Base-by-base conservation (phyloP, 495 filamentous ascomycete genomes). In the Annulohypoxylon nitens region DNA sequence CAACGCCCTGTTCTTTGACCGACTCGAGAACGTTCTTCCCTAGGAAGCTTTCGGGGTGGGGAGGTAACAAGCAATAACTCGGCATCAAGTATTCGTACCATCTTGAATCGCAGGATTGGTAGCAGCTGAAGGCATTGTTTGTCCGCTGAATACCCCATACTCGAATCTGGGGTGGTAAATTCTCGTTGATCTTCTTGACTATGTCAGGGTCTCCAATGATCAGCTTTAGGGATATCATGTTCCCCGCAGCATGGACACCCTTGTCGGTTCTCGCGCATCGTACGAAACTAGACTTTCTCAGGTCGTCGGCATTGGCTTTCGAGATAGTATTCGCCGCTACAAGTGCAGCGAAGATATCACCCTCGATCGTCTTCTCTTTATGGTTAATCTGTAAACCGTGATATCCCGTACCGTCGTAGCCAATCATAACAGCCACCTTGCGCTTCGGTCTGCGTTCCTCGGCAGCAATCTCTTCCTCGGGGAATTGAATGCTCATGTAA, bases 71-170 rank as follows among this genome's bases (percentile, higher is more conserved):
- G 61, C 90, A 91, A 78, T 97, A 92, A 26, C 91, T 93, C 8
- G 96, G 96, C 79, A 99, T 93, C 43, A 99, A 84, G 77, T 98
- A 99, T 78, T 99, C 96, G 81, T 99, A 99, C 79, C 93, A 93
- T 61, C 96, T 88, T 10, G 93, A 97, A 76, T 98, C 96, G 76
- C 95, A 97, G 45, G 93, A 85, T 74, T 96, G 90, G 78, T 99
- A 98, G 79, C 91, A 92, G 79, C 90, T 97, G 85, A 98, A 99
- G 61, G 90, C 86, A 62, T 91, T 92, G 73, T 88, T 93, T 1
- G 95, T 95, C 20, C 92, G 84, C 76, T 96, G 88, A 57, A 97
- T 91, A 7, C 93, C 96, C 96, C 96, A 99, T 9, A 99, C 88
- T 9, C 95, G 88, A 63, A 99, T 98, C 79, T 98, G 96, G 1